Conservation (phyloP, 306 rosid species). For the Sicyos baderoa region DNA sequence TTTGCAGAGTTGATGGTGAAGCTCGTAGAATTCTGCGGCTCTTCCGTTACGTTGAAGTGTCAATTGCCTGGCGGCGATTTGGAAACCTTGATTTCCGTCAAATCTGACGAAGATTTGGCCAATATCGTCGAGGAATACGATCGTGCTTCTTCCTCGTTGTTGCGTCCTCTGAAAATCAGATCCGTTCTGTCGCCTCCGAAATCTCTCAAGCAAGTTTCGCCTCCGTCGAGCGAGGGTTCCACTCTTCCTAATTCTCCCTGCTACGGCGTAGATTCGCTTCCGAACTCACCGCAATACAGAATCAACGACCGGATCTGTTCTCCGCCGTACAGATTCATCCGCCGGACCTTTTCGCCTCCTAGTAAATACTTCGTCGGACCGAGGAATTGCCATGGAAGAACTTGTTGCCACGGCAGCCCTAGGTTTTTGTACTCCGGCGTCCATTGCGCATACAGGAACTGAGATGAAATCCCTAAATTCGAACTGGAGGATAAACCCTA, state of each 20-base stretch:
- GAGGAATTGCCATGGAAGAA: constrained; percentile 30
- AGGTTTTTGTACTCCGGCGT: constrained; percentile 23
- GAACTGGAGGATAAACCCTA: neutral
- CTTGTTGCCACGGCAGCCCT: constrained; percentile 33
- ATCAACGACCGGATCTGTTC: constrained; percentile 28
- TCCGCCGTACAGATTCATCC: constrained; percentile 17
- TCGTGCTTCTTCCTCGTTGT: constrained; percentile 37
- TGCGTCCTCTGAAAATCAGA: constrained; percentile 51
- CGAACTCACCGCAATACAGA: constrained; percentile 31
- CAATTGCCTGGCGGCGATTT: constrained; percentile 70
- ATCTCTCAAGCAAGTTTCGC: constrained; percentile 42
- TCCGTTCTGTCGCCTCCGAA: constrained; percentile 47
- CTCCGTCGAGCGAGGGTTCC: constrained; percentile 33
- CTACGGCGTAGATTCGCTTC: constrained; percentile 17
- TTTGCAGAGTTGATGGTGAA: constrained; percentile 58
- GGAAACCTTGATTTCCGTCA: constrained; percentile 69
- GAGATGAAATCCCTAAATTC: constrained; percentile 10
- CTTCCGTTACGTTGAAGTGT: constrained; percentile 47
- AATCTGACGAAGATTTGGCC: constrained; percentile 59
- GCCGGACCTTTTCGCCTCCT: constrained; percentile 26
- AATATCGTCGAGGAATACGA: constrained; percentile 59
- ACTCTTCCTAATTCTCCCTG: constrained; percentile 19
- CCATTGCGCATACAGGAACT: constrained; percentile 29
- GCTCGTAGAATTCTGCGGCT: constrained; percentile 64
- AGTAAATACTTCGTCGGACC: constrained; percentile 15